These are phyloP conservation scores for Mortierella sp. DNA, from an alignment of 371 early-diverging fungal genomes.

Conservation along the genomic window DNA sequence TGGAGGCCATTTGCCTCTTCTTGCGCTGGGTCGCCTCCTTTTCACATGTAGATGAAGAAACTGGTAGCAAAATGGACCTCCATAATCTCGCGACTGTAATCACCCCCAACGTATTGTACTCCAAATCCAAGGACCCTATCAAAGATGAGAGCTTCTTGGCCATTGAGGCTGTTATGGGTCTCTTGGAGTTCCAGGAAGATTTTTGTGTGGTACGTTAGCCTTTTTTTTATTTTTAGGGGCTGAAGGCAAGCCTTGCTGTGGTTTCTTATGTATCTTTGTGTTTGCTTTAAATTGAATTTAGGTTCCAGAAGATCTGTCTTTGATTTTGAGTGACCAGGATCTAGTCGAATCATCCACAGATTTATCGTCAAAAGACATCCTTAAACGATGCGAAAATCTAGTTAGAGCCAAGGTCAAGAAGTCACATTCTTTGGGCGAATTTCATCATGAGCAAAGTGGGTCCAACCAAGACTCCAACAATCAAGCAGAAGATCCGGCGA, in stretches of 20 bases:
- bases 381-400: constrained; percentile 74
- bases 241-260: neutral
- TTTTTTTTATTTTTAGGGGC: neutral
- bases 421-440: constrained; percentile 43
- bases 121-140: constrained; percentile 84
- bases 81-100: constrained; percentile 93
- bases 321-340: constrained; percentile 68
- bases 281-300: constrained; percentile 11
- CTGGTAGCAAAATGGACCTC: constrained; percentile 90
- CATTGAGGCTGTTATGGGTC: constrained; percentile 79
- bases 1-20: constrained; percentile 88
- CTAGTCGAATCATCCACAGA: constrained; percentile 69
- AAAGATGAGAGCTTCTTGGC: constrained; percentile 83
- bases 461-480: neutral
- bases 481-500: constrained; percentile 5
- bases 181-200: constrained; percentile 81
- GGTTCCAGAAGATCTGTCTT: constrained; percentile 79
- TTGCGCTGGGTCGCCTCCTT: constrained; percentile 84
- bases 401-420: constrained; percentile 62
- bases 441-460: constrained; percentile 12
- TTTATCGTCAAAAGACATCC: constrained; percentile 71
- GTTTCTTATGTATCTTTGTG: neutral
- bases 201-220: constrained; percentile 74
- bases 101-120: constrained; percentile 92
- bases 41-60: constrained; percentile 74